phyloP scores from a whole-genome alignment of 805 yeast species.

The Suhomyces tanzawaensis region DNA sequence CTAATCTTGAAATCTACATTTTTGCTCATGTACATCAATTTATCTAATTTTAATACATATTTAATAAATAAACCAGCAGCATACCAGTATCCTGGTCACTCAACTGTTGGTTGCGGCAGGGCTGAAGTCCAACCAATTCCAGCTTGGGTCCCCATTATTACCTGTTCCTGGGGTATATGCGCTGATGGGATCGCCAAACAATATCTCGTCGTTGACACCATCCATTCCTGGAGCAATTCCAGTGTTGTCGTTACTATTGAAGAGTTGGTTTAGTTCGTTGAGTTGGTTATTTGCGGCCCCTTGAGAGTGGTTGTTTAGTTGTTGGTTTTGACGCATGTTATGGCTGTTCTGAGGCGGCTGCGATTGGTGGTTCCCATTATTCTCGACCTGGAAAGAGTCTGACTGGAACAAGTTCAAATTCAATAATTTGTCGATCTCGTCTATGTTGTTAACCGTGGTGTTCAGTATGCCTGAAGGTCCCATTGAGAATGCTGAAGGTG shows the following conservation, averaged over 20 bases:
- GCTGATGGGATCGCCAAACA: slow-evolving; percentile 19
- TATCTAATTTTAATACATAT: background rate
- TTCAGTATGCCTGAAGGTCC: background rate
- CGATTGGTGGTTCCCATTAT: background rate
- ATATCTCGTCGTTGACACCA: slow-evolving; percentile 34
- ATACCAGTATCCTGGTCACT: no score
- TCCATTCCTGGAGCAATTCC: slow-evolving; percentile 13
- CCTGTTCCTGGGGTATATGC: background rate
- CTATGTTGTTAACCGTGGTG: slow-evolving; percentile 17
- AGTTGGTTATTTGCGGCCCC: background rate
- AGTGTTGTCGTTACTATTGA: slow-evolving; percentile 8
- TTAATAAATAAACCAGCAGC: no score
- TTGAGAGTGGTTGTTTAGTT: background rate
- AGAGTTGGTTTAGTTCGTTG: background rate
- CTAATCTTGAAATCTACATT: no score
- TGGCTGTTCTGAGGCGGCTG: background rate
- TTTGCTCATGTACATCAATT: no score
- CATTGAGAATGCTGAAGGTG: slow-evolving; percentile 3
- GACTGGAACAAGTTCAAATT: slow-evolving; percentile 39
- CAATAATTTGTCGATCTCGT: slow-evolving; percentile 40
- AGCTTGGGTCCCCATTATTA: slow-evolving; percentile 17
- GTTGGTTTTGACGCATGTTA: background rate
- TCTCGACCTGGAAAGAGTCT: slow-evolving; percentile 29
- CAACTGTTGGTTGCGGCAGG: slow-evolving; percentile 15
- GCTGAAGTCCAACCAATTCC: slow-evolving; percentile 43